Conservation (phyloP, 345 rosid species). For the Eucalyptus globulus region DNA sequence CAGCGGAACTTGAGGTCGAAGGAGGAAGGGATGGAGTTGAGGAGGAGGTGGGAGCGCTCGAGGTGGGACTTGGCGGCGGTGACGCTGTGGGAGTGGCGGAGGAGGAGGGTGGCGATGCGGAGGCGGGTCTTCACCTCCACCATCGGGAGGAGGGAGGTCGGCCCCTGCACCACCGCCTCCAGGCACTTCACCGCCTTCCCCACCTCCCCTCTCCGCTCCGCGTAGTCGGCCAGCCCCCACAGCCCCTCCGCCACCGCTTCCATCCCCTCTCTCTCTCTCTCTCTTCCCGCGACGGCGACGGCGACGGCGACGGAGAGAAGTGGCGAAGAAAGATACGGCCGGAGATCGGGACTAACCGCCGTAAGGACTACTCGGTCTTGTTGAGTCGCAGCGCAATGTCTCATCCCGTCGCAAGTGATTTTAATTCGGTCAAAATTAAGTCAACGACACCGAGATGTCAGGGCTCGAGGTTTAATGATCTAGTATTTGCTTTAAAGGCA, state of each 20-base stretch:
- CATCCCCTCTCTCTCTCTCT: too few relatives aligned
- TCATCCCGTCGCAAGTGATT: background rate
- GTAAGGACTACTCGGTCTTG: background rate
- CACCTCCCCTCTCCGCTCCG: conserved; percentile 60
- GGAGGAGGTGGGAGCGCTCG: conserved; percentile 68
- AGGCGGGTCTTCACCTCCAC: conserved; percentile 83
- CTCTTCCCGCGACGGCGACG: background rate
- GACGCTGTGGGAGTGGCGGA: conserved; percentile 75
- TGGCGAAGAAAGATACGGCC: background rate
- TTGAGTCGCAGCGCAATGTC: background rate
- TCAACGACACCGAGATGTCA: background rate
- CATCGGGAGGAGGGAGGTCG: conserved; percentile 64
- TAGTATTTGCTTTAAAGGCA: background rate
- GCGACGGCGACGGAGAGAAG: background rate
- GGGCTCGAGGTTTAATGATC: background rate
- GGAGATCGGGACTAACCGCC: background rate
- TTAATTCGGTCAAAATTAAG: background rate
- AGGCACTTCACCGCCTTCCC: conserved; percentile 76
- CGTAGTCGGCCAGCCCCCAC: conserved; percentile 85
- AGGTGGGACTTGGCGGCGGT: conserved; percentile 83
- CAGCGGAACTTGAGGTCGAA: conserved; percentile 73
- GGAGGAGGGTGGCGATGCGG: conserved; percentile 73
- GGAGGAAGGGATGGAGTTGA: conserved; percentile 80
- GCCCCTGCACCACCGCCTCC: conserved; percentile 81
- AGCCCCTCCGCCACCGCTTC: conserved; percentile 85